phyloP scores from a whole-genome alignment of 768 basidiomycete genomes.

The Suillus occidentalis region DNA sequence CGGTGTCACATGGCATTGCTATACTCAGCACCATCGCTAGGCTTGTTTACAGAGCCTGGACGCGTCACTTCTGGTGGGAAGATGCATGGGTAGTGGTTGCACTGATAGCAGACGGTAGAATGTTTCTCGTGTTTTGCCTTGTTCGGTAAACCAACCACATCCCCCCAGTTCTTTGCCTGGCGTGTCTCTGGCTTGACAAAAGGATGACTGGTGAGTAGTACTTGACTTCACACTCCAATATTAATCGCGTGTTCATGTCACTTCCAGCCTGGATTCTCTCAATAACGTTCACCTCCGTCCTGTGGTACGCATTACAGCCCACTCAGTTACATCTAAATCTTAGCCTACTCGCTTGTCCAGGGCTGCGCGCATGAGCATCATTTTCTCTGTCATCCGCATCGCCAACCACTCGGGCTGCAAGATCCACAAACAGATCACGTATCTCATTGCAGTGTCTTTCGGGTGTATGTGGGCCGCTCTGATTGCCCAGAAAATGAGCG shows the following conservation, averaged over 20 bases:
- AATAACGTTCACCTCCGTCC: background rate
- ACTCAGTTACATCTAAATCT: background rate
- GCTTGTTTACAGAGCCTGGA: background rate
- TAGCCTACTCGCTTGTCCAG: background rate
- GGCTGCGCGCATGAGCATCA: conserved; percentile 7
- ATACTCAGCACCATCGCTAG: background rate
- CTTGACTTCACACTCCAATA: background rate
- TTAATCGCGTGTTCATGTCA: background rate
- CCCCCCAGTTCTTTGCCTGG: background rate
- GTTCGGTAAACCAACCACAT: background rate
- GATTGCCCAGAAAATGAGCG: conserved; percentile 3
- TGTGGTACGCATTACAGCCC: background rate
- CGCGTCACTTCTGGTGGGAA: background rate
- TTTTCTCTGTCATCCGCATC: conserved; percentile 5
- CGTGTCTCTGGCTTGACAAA: background rate
- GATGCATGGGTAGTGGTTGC: conserved; percentile 1
- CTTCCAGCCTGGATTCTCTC: background rate
- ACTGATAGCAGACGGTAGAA: background rate
- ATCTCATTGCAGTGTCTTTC: conserved; percentile 1
- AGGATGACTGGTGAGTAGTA: background rate
- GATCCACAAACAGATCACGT: background rate
- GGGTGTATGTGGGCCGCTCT: background rate
- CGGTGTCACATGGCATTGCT: background rate
- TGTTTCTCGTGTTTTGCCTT: background rate
- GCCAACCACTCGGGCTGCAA: background rate